Evolutionary conservation across 148 eudicot genomes (phyloP).

Genomic region (Agrostemma githago): DNA sequence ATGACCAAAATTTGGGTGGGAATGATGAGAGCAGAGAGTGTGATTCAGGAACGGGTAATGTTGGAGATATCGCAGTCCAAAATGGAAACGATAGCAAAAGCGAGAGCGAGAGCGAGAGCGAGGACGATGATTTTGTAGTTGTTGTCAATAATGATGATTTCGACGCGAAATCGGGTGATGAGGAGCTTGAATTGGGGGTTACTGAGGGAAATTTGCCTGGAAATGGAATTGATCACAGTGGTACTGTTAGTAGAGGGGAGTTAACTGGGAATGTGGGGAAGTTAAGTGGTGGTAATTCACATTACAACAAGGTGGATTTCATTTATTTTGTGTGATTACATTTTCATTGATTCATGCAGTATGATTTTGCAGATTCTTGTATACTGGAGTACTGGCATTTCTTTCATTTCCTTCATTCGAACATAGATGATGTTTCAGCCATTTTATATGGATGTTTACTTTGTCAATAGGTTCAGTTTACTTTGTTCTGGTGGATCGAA

Average conservation of each 20-base stretch:
- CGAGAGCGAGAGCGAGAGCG: constrained; percentile 9
- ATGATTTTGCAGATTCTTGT: not conserved
- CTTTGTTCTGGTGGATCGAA: not conserved
- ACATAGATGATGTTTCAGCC: not conserved
- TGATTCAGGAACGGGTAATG: not conserved
- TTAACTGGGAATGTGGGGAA: constrained; percentile 11
- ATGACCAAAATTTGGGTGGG: constrained; percentile 2
- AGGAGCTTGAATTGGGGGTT: constrained; percentile 3
- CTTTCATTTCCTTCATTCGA: not conserved
- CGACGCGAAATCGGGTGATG: constrained; percentile 3
- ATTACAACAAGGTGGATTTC: constrained; percentile 23
- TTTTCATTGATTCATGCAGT: not conserved
- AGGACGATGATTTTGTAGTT: constrained; percentile 22
- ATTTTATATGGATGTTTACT: no score
- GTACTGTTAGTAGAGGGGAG: constrained; percentile 14
- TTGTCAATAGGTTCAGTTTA: not conserved
- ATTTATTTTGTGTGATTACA: not conserved
- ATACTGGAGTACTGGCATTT: not conserved
- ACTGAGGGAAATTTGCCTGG: constrained; percentile 9
- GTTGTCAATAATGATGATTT: constrained; percentile 27
- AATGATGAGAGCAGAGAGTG: not conserved
- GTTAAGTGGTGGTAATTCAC: constrained; percentile 14
- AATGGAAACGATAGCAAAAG: not conserved
- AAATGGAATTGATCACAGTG: constrained; percentile 10
- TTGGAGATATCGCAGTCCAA: not conserved